Evolutionary conservation across 768 basidiomycete species (phyloP).

Genomic region (Tulasnella sp.): DNA sequence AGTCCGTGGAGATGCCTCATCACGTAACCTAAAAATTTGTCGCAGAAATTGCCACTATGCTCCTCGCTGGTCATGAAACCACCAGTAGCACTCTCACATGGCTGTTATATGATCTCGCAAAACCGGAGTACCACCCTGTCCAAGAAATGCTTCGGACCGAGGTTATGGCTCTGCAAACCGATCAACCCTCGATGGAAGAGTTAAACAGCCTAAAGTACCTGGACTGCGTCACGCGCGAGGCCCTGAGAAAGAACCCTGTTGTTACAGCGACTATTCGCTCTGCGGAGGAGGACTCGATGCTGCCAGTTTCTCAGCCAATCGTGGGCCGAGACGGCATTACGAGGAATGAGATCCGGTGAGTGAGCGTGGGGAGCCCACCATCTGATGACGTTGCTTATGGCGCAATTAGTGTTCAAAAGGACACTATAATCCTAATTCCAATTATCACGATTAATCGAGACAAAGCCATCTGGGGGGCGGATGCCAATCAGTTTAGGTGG

Average conservation of each 20-base stretch:
- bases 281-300: conserved; percentile 2
- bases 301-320: conserved; percentile 12
- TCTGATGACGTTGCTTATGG: neutral
- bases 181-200: conserved; percentile 18
- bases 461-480: conserved; percentile 48
- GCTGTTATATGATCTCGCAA: conserved; percentile 20
- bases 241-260: conserved; percentile 5
- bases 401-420: conserved; percentile 19
- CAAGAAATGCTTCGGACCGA: conserved; percentile 43
- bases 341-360: conserved; percentile 6
- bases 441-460: conserved; percentile 43
- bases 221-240: conserved; percentile 22
- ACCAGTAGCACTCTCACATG: conserved; percentile 22
- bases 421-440: conserved; percentile 36
- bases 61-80: conserved; percentile 50
- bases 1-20: conserved; percentile 29
- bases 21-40: neutral
- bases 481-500: conserved; percentile 50
- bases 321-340: conserved; percentile 1
- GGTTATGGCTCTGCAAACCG: conserved; percentile 15
- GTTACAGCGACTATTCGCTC: neutral
- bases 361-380: neutral
- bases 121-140: conserved; percentile 37
- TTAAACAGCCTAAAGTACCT: conserved; percentile 23
- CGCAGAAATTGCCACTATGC: conserved; percentile 48